A percentile compares a stretch with the other conserved stretches of the same genome.
Evolutionary conservation across 2,329 filamentous ascomycete genomes (phyloP).

Genomic region (Aspergillus neotritici): DNA sequence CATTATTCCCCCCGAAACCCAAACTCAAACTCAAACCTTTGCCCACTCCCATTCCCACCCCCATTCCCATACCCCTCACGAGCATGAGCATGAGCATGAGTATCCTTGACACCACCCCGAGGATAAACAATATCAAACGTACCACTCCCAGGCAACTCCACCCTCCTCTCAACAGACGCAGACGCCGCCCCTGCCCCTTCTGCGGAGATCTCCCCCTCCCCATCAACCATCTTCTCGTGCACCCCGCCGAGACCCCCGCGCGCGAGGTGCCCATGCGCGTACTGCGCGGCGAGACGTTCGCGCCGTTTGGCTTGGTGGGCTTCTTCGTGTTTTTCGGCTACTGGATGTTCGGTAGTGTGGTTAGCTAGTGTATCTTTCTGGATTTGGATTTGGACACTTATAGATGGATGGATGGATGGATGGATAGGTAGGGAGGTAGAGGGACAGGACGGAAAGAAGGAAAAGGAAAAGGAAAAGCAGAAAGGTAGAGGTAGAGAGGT

Average conservation of each 20-base stretch:
- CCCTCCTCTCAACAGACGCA: slow-evolving; percentile 5
- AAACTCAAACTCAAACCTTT: no score
- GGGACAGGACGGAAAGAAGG: neutral
- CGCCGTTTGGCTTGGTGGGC: slow-evolving; percentile 13
- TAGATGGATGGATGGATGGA: neutral
- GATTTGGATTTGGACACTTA: no score
- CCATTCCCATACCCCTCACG: neutral
- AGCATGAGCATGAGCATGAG: neutral
- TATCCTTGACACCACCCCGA: neutral
- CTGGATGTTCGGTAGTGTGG: slow-evolving; percentile 22
- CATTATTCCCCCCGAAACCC: no score
- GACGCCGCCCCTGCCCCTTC: no score
- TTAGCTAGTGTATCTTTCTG: neutral
- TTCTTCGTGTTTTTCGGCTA: slow-evolving; percentile 27
- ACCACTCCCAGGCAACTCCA: slow-evolving; percentile 12
- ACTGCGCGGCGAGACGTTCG: slow-evolving; percentile 7
- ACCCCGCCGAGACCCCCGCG: slow-evolving; percentile 12
- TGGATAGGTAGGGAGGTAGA: slow-evolving; percentile 3
- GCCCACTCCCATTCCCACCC: neutral
- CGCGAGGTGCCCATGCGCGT: slow-evolving; percentile 12
- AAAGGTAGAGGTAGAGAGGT: neutral
- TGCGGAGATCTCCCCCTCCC: no score
- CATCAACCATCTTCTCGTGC: slow-evolving; percentile 25
- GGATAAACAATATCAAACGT: slow-evolving; percentile 4
- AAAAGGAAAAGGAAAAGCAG: neutral